Conservation (phyloP, 768 basidiomycete genomes). For the Mycena belliarum region DNA sequence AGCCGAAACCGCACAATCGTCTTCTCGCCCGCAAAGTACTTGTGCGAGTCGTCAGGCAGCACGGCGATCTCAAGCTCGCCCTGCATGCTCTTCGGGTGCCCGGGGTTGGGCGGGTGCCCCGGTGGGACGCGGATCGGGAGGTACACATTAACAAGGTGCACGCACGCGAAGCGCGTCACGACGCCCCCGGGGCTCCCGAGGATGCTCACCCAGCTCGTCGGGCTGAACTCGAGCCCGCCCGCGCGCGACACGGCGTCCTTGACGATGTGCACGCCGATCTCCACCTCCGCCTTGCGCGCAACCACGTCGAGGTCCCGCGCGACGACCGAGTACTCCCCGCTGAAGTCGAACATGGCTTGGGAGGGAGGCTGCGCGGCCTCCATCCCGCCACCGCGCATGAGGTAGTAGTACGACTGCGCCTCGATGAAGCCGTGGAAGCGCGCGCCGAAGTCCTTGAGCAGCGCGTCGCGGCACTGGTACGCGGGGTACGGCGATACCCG, state of each 20-base stretch:
- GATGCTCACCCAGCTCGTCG: slow-evolving; percentile 33
- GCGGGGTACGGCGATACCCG: slow-evolving; percentile 32
- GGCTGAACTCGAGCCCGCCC: slow-evolving; percentile 39
- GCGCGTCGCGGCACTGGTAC: slow-evolving; percentile 33
- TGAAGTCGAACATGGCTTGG: slow-evolving; percentile 43
- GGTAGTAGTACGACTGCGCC: slow-evolving; percentile 35
- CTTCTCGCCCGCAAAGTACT: slow-evolving; percentile 52
- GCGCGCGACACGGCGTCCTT: slow-evolving; percentile 36
- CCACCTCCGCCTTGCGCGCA: slow-evolving; percentile 32
- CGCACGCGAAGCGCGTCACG: slow-evolving; percentile 40
- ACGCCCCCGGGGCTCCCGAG: slow-evolving; percentile 32
- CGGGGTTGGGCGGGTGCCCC: slow-evolving; percentile 17
- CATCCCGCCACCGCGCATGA: slow-evolving; percentile 24
- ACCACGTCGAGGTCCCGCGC: slow-evolving; percentile 40
- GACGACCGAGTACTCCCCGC: slow-evolving; percentile 53
- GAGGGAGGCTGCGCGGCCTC: slow-evolving; percentile 1
- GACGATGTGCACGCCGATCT: slow-evolving; percentile 29
- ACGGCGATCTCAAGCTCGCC: slow-evolving; percentile 60
- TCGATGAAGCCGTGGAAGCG: slow-evolving; percentile 35
- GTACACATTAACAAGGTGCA: slow-evolving; percentile 23
- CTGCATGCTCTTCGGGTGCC: slow-evolving; percentile 39
- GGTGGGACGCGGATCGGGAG: slow-evolving; percentile 13
- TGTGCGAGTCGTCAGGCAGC: slow-evolving; percentile 55
- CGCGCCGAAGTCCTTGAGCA: slow-evolving; percentile 29
- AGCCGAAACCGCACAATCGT: slow-evolving; percentile 55